phyloP scores from a whole-genome alignment of 2,329 filamentous ascomycete genomes.

The Pseudogymnoascus sp. region DNA sequence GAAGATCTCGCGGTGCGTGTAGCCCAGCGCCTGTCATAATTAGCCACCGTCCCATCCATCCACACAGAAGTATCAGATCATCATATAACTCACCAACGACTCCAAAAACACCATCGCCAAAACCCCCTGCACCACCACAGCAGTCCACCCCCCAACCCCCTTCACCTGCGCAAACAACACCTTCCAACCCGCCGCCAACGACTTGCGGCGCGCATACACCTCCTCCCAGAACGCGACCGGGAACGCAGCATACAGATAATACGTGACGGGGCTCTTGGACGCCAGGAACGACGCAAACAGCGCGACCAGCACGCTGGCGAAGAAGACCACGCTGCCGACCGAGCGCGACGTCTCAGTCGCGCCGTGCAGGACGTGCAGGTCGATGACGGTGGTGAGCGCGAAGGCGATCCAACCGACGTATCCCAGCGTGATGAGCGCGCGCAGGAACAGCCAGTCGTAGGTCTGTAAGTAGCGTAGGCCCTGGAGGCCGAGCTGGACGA shows the following conservation, averaged over 20 bases:
- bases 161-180: constrained; percentile 63
- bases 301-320: constrained; percentile 66
- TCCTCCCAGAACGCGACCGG: constrained; percentile 96
- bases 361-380: constrained; percentile 76
- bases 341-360: constrained; percentile 58
- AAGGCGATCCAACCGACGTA: constrained; percentile 96
- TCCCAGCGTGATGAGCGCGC: constrained; percentile 78
- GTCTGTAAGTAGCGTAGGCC: constrained; percentile 92
- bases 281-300: constrained; percentile 74
- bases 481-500: constrained; percentile 70
- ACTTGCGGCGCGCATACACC: constrained; percentile 69
- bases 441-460: constrained; percentile 95
- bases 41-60: constrained; percentile 8
- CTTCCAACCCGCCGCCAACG: constrained; percentile 58
- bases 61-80: background rate
- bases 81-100: constrained; percentile 53
- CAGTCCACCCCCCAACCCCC: constrained; percentile 48
- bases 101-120: constrained; percentile 70
- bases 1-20: constrained; percentile 83
- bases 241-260: constrained; percentile 89
- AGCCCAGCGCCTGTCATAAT: constrained; percentile 66
- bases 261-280: constrained; percentile 72
- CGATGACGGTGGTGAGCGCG: constrained; percentile 79
- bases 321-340: constrained; percentile 51
- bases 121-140: constrained; percentile 55